Conservation (phyloP, 495 filamentous ascomycete genomes). For the Cladorrhinum samala region DNA sequence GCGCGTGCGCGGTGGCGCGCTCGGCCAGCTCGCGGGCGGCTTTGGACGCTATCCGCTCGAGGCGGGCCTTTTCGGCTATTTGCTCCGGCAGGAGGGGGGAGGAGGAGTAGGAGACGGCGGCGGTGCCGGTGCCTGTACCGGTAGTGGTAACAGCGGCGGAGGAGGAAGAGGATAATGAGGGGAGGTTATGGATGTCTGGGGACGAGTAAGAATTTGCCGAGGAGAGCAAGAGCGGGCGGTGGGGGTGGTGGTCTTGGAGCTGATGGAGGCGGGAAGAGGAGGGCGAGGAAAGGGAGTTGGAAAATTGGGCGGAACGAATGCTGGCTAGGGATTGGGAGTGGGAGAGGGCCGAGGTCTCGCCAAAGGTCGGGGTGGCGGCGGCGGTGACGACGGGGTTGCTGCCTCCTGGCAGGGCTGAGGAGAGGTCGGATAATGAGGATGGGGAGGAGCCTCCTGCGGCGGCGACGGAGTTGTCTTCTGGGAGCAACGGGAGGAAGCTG, state of each 20-base stretch:
- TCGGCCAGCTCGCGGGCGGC: constrained; percentile 41
- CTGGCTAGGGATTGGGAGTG: constrained; percentile 17
- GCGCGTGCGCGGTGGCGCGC: constrained; percentile 41
- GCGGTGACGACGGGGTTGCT: too few species aligned
- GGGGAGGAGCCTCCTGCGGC: constrained; percentile 19
- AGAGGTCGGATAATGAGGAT: constrained; percentile 9
- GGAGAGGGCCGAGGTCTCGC: constrained; percentile 15
- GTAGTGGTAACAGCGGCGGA: too few species aligned
- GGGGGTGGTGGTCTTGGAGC: constrained; percentile 3
- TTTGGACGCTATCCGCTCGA: constrained; percentile 44
- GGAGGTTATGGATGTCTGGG: constrained; percentile 3
- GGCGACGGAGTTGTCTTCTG: constrained; percentile 17
- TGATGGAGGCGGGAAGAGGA: background rate
- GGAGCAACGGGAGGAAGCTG: background rate
- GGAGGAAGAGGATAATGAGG: constrained; percentile 7
- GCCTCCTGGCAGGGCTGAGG: constrained; percentile 7
- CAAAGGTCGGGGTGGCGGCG: constrained; percentile 19
- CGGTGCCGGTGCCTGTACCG: too few species aligned
- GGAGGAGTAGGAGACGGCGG: constrained; percentile 1
- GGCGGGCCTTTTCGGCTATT: constrained; percentile 46
- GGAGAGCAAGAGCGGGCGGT: constrained; percentile 5
- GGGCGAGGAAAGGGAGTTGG: constrained; percentile 12
- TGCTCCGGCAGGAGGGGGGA: constrained; percentile 33
- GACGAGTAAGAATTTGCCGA: background rate
- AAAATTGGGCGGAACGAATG: constrained; percentile 5